Evolutionary conservation across 2,329 filamentous ascomycete genomes (phyloP).

Genomic region (Fusarium poae): DNA sequence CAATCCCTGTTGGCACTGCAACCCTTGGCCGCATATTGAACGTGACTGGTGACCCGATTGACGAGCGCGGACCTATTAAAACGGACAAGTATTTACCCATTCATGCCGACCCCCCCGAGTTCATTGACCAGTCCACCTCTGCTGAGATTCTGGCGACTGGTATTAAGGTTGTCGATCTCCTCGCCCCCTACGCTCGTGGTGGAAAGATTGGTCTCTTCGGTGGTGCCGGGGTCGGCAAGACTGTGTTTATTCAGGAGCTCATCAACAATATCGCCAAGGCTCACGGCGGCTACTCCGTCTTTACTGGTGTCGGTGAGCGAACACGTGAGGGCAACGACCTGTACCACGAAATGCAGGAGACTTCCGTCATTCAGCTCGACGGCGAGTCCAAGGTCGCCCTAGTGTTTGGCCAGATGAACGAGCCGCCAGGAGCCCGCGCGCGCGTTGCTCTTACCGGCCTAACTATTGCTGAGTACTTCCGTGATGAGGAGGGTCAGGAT

Average conservation of each 20-base stretch:
- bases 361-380: conserved; percentile 98
- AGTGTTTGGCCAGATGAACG: conserved; percentile 99
- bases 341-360: conserved; percentile 99
- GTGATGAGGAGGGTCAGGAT: conserved; percentile 83
- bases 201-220: conserved; percentile 99
- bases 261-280: conserved; percentile 99
- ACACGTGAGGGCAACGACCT: conserved; percentile 99
- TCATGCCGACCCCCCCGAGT: conserved; percentile 91
- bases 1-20: conserved; percentile 91
- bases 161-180: conserved; percentile 99
- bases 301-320: conserved; percentile 99
- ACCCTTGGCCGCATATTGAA: conserved; percentile 99
- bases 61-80: conserved; percentile 99
- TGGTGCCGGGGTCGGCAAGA: conserved; percentile 99
- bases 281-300: conserved; percentile 99
- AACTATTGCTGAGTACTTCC: conserved; percentile 82
- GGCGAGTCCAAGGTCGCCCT: conserved; percentile 99
- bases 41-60: conserved; percentile 99
- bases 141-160: conserved; percentile 98
- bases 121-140: conserved; percentile 94
- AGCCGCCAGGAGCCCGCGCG: conserved; percentile 98
- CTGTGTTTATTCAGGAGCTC: conserved; percentile 99
- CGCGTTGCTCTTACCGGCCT: conserved; percentile 99
- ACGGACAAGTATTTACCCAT: conserved; percentile 87
- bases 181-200: conserved; percentile 99